phyloP scores from a whole-genome alignment of 1,284 basidiomycete genomes.

The Polyporus tsugae region DNA sequence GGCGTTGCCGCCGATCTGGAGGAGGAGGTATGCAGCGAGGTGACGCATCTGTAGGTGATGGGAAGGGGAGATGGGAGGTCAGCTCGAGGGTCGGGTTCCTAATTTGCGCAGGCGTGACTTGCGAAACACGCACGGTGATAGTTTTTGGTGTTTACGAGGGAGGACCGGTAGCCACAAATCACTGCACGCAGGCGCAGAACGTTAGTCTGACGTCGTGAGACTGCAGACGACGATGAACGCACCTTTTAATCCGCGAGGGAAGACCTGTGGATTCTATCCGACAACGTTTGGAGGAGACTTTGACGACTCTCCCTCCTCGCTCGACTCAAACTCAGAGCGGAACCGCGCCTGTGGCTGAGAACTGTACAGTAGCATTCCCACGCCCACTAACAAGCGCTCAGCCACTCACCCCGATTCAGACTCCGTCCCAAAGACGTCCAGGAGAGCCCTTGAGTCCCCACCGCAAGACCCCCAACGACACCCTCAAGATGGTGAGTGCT shows the following conservation, averaged over 20 bases:
- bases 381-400: constrained; percentile 41
- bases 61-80: constrained; percentile 10
- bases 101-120: constrained; percentile 12
- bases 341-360: constrained; percentile 41
- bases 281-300: constrained; percentile 41
- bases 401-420: constrained; percentile 45
- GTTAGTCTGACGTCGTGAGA: background rate
- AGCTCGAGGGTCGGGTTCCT: constrained; percentile 21
- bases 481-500: constrained; percentile 63
- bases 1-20: constrained; percentile 93
- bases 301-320: constrained; percentile 10
- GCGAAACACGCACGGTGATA: constrained; percentile 50
- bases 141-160: constrained; percentile 46
- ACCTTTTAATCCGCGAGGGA: constrained; percentile 88
- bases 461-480: constrained; percentile 48
- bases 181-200: constrained; percentile 49
- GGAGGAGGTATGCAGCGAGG: constrained; percentile 98
- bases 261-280: constrained; percentile 92
- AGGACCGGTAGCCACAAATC: constrained; percentile 88
- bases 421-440: constrained; percentile 48
- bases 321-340: constrained; percentile 21
- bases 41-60: constrained; percentile 84
- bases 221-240: constrained; percentile 39
- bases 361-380: constrained; percentile 68
- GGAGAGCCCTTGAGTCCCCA: constrained; percentile 28